Base-by-base conservation (phyloP, 108 stramenopile species). In the Cylindrotheca fusiformis region DNA sequence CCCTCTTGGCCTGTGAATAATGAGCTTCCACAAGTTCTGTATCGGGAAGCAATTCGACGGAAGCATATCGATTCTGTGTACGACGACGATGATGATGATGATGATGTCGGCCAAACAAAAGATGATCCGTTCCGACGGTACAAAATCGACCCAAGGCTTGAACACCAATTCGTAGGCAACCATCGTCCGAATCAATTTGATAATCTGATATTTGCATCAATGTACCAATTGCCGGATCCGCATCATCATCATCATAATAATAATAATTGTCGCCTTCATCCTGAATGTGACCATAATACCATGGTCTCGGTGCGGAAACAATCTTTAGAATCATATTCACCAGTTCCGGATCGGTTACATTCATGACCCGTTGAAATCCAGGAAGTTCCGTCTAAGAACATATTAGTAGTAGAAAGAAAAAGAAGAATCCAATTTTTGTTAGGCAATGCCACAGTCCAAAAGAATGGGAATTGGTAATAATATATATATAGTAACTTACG, bases 131-230 rank as follows among this genome's bases (percentile, higher is more conserved):
- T 10, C 36, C 36, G 14, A 41, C 14, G 36, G 36, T 14, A 41
- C 36, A 41, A 41, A 41, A 41, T 41, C 36, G 36, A 10, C 36
- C 36, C 36, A 41, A 14, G 36, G 36, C 36, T 41, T 41, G 36
- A 14, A 41, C 36, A 10, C 36, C 36, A 41, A 41, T 41, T 14
- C 14, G 10, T 14, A 41, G 36, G 14, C 6, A 10, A 14, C 36
- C 36, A 41, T 6, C 14, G 36, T 6, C 36, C 14, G 6, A 10
- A 41, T 10, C 36, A 6, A 41, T 6, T 6, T 6, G 14, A 41
- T 41, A 41, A 41, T 41, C 36, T 41, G 36, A 41, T 41, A 41
- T 41, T 41, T 41, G 36, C 36, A 41, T 41, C 36, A 41, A 41
- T 6, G 36, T 41, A 10, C 36, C 36, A 41, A 41, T 41, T 14